Evolutionary conservation across 1,284 basidiomycete species (phyloP), one percentile per base, ranked within the genome.

Genomic region (Afroboletus lepidellus): DNA sequence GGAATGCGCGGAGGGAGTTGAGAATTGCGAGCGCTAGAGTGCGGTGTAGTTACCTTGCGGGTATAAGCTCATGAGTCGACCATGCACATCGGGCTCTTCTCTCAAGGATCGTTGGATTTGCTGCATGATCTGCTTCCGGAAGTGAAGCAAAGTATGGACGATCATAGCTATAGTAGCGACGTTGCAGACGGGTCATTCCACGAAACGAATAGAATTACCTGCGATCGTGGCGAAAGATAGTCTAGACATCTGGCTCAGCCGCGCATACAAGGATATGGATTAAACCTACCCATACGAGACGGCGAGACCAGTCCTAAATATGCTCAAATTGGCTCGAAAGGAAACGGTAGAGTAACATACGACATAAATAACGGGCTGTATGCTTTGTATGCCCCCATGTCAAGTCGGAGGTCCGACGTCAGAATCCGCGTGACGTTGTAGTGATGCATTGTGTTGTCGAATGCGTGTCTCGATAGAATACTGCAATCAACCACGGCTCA

Each of bases 301-400:
- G 5, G 77, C 76, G 63, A 85, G 86, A 0, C 79, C 74, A 2
- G 81, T 78, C 37, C 65, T 67, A 34, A 27, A 9, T 27, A 9
- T 9, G 27, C 27, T 27, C 27, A 27, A 27, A 27, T 27, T 5
- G 27, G 27, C 7, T 13, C 13, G 0, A 8, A 21, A 9, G 32
- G 12, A 7, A 16, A 13, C 16, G 5, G 9, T 3, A 3, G 66
- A 63, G 20, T 0, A 7, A 54, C 63, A 2, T 78, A 80, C 67
- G 92, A 84, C 29, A 98, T 76, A 71, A 87, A 96, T 2, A 95
- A 70, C 0, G 92, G 93, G 51, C 90, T 94, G 65, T 98, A 98
- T 1, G 67, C 70, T 54, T 81, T 66, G 70, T 96, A 97, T 0
- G 82, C 86, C 0, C 72, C 70, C 15, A 72, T 42, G 67, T 93